These are phyloP conservation scores for Pseudogymnoascus sp. DNA, from an alignment of 2,329 filamentous ascomycete genomes.

Conservation along the genomic window DNA sequence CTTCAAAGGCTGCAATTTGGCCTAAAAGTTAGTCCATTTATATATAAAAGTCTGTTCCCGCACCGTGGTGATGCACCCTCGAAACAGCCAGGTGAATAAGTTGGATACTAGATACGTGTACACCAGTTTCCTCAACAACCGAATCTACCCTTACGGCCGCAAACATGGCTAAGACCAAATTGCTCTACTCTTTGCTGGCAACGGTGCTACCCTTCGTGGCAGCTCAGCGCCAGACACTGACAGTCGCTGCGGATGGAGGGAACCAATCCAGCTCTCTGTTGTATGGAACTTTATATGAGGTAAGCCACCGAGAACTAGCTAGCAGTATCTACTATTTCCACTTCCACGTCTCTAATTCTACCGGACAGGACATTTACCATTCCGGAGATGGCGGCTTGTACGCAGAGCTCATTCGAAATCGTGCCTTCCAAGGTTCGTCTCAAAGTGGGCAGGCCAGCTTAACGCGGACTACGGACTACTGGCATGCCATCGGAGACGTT, in stretches of 20 bases:
- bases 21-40: neutral
- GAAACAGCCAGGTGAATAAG: neutral
- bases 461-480: conserved; percentile 44
- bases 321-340: neutral
- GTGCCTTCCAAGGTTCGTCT: conserved; percentile 49
- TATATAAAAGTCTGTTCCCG: neutral
- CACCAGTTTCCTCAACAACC: neutral
- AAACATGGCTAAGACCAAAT: neutral
- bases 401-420: conserved; percentile 59
- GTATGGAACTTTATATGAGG: conserved; percentile 18
- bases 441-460: conserved; percentile 29
- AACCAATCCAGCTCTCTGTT: conserved; percentile 17
- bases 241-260: conserved; percentile 14
- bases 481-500: conserved; percentile 29
- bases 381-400: conserved; percentile 60
- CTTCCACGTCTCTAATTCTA: neutral
- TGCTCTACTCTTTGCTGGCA: neutral
- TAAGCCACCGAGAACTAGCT: neutral
- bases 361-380: conserved; percentile 16
- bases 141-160: neutral
- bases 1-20: neutral
- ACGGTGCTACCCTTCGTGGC: neutral
- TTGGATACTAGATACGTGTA: neutral
- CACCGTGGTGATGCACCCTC: neutral
- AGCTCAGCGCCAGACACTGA: conserved; percentile 8